Evolutionary conservation across 306 rosid genomes (phyloP), one percentile per base, ranked within the genome.

Genomic region (Medicago lupulina): DNA sequence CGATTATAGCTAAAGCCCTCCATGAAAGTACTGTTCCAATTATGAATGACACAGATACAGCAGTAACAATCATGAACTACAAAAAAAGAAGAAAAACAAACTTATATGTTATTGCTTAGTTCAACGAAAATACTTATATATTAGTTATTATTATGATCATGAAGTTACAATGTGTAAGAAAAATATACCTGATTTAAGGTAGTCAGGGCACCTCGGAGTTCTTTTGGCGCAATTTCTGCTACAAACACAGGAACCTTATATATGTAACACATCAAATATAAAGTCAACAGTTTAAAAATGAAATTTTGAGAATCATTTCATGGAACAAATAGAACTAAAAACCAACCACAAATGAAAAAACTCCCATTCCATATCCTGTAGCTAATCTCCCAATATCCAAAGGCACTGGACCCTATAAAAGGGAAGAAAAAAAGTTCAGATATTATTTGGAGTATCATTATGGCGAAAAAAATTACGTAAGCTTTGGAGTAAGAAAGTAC

Each of bases 351-450:
- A 81, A 95, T 47, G 97, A 95, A 79, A 87, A 95, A 39, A 92
- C 86, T 78, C 98, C 98, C 97, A 95, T 95, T 85, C 97, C 98
- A 75, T 88, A 95, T 81, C 98, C 98, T n/a, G 96, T 95, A 71
- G 93, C 92, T 74, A 92, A 79, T 85, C 97, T 91, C 71, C 93
- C 98, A 83, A 89, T 81, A 87, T 90, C 90, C 89, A 95, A 85
- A 83, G 87, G 66, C 75, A 80, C 73, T 49, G 89, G 81, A 4
- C 87, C 91, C 98, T 94, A 18, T 39, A 68, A 21, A 49, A 77
- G 81, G 77, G 57, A 64, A 6, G 1, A 60, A 63, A 59, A 41
- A 31, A 73, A 80, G 54, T 13, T 70, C 31, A 4, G 39, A 54
- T 77, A 8, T 57, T 23, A 57, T 21, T 15, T 64, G 76, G 73